Evolutionary conservation across 441 rosid species (phyloP).

Genomic region (Breynia disticha): DNA sequence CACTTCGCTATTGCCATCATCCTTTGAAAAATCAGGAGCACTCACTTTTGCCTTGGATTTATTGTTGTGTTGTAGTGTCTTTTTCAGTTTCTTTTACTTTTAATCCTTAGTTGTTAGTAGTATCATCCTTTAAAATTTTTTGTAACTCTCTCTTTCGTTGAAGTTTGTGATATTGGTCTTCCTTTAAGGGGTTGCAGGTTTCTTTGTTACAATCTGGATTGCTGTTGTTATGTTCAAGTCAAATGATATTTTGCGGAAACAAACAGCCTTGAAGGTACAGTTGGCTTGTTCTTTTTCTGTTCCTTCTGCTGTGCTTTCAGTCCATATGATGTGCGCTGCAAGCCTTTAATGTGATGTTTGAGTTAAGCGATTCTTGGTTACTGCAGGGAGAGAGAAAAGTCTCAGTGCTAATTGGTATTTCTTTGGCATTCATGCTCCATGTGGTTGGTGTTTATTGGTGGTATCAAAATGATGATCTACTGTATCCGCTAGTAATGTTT

Average conservation of each 20-base stretch:
- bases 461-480: slow-evolving; percentile 56
- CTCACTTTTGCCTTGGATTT: too few species aligned
- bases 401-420: slow-evolving; percentile 41
- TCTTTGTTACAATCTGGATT: slow-evolving; percentile 74
- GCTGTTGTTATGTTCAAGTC: slow-evolving; percentile 73
- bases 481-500: slow-evolving; percentile 62
- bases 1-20: too few species aligned
- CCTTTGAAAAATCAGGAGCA: too few species aligned
- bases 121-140: too few species aligned
- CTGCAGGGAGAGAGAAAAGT: slow-evolving; percentile 73
- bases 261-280: slow-evolving; percentile 65
- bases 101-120: background rate
- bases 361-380: slow-evolving; percentile 12
- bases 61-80: background rate
- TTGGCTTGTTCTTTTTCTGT: slow-evolving; percentile 6
- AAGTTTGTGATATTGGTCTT: background rate
- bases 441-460: slow-evolving; percentile 69
- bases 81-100: background rate
- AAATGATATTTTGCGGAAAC: slow-evolving; percentile 61
- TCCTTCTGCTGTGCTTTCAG: background rate
- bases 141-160: background rate
- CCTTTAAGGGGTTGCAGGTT: slow-evolving; percentile 42
- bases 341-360: slow-evolving; percentile 6
- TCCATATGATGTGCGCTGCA: background rate
- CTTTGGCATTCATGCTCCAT: slow-evolving; percentile 44